These are phyloP conservation scores for Alternaria panax DNA, from an alignment of 2,329 filamentous ascomycete genomes.

Conservation along the genomic window DNA sequence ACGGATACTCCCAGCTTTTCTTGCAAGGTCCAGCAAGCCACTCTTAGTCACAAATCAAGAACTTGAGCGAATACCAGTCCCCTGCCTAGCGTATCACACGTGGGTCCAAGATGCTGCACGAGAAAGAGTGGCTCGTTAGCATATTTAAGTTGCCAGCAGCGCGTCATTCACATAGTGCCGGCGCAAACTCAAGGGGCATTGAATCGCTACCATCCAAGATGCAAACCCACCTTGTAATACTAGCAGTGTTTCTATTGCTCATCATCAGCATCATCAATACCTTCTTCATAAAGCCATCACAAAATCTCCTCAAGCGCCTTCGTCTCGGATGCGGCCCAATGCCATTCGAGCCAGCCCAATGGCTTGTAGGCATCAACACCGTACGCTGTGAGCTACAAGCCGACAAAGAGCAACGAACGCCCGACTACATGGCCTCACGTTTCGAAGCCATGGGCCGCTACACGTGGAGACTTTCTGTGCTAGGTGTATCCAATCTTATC, in stretches of 20 bases:
- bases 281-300: background rate
- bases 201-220: background rate
- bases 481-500: slow-evolving; percentile 6
- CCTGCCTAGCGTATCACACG: slow-evolving; percentile 5
- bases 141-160: slow-evolving; percentile 2
- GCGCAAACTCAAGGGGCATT: background rate
- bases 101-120: background rate
- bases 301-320: background rate
- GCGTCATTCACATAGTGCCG: background rate
- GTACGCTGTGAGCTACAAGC: background rate
- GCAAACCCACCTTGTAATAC: background rate
- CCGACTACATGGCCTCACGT: slow-evolving; percentile 4
- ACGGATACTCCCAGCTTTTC: background rate
- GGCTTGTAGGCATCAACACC: slow-evolving; percentile 6
- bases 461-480: slow-evolving; percentile 6
- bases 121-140: background rate
- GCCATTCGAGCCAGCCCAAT: background rate
- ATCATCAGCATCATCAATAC: background rate
- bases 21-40: background rate
- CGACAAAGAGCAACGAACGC: slow-evolving; percentile 10
- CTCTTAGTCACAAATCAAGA: background rate
- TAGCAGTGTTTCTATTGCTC: rapidly evolving
- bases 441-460: slow-evolving; percentile 5
- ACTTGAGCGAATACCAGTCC: background rate
- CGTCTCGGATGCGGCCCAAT: slow-evolving; percentile 5